Evolutionary conservation across 2,329 filamentous ascomycete genomes (phyloP), one percentile per base, ranked within the genome.

Genomic region (Arthrobotrys iridis): DNA sequence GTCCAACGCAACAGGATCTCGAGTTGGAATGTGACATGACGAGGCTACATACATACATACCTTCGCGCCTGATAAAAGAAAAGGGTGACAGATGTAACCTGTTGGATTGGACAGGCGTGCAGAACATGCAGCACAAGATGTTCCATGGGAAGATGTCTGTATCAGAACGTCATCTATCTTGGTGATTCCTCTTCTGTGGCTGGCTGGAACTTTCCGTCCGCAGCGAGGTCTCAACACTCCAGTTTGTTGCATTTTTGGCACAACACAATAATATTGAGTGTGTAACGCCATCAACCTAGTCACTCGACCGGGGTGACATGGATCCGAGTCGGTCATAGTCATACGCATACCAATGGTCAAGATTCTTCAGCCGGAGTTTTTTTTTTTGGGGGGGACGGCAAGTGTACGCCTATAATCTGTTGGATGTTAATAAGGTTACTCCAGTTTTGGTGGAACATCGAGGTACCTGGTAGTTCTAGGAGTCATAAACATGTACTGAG

Each of bases 171-270:
- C 24, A 50, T 30, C 11, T 13, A 50, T 13, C 43, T 45, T 15
- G n/a, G 8, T 26, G n/a, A 22, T 0, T 28, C 8, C 26, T 50
- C 45, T 24, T 18, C 24, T 50, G 45, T 26, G 24, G 45, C 46
- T 52, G 46, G 46, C 15, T 52, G 46, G 46, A 52, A 35, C 46
- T 52, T 52, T 26, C 46, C 46, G 46, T 35, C 30, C n/a, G 4
- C 2, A 48, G 10, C 11, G 18, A 2, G 7, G 3, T 1, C 2
- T 26, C 46, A 52, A 52, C 46, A 52, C 28, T 20, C n/a, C 35
- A 52, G 13, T 20, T 52, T 35, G 46, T 52, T 52, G 46, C 46
- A 52, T 52, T 52, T 52, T 35, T 52, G 46, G 46, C 46, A 22
- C 46, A 52, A 52, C 46, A 52, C 46, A 35, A 52, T 10, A 35